Conservation (phyloP, 2,329 filamentous ascomycete species). For the Calonectria pauciramosa region DNA sequence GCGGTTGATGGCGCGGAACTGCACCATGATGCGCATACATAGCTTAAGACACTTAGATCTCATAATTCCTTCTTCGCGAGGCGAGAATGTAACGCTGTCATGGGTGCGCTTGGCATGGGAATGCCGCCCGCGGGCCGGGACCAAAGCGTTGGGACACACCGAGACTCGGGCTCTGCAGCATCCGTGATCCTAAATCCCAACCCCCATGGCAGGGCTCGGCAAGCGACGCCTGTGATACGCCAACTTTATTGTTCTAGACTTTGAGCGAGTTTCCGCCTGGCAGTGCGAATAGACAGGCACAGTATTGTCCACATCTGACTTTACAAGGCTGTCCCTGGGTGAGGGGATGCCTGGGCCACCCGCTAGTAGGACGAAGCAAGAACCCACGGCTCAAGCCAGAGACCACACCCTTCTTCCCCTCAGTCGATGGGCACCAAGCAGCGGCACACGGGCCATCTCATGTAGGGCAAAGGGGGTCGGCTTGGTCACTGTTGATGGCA, state of each 20-base stretch:
- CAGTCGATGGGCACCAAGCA: neutral
- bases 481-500: conserved; percentile 28
- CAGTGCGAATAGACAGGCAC: conserved; percentile 19
- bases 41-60: conserved; percentile 16
- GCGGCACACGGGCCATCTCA: conserved; percentile 30
- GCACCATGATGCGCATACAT: conserved; percentile 30
- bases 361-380: conserved; percentile 29
- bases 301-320: conserved; percentile 9
- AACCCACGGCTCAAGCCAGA: conserved; percentile 23
- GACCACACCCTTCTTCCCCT: neutral
- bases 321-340: conserved; percentile 42
- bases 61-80: conserved; percentile 29
- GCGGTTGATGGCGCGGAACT: conserved; percentile 33
- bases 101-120: neutral
- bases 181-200: conserved; percentile 17
- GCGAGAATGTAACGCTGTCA: conserved; percentile 22
- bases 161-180: conserved; percentile 20
- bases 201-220: conserved; percentile 16
- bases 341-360: conserved; percentile 29
- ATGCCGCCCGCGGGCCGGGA: conserved; percentile 22
- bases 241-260: conserved; percentile 36
- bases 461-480: conserved; percentile 29
- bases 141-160: conserved; percentile 26
- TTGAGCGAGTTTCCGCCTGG: conserved; percentile 31
- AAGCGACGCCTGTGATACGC: conserved; percentile 24